Conservation (phyloP, 2,329 filamentous ascomycete genomes). For the Fusarium buharicum region DNA sequence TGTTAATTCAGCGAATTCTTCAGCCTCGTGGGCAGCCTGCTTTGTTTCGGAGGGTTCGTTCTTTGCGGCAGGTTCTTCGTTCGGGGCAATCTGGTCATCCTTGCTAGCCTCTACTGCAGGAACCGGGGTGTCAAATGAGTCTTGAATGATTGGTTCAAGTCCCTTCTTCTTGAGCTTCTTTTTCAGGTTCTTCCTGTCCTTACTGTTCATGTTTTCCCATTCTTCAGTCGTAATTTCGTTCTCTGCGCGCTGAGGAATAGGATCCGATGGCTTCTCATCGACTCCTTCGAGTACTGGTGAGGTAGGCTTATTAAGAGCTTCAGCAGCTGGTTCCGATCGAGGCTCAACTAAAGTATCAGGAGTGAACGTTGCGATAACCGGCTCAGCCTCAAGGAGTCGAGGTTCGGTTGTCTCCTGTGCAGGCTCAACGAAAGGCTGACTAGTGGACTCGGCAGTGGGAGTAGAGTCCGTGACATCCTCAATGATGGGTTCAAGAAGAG, state of each 20-base stretch:
- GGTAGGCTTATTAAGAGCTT: neutral
- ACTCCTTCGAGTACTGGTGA: neutral
- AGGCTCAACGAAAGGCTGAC: constrained; percentile 1
- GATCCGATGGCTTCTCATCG: constrained; percentile 1
- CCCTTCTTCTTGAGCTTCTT: constrained; percentile 42
- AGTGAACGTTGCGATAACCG: neutral
- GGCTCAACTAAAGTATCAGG: constrained; percentile 14
- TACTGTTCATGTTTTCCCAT: constrained; percentile 34
- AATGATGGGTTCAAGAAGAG: neutral
- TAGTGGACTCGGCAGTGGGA: neutral
- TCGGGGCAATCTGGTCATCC: neutral
- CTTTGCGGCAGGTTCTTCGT: constrained; percentile 4
- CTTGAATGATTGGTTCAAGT: constrained; percentile 33
- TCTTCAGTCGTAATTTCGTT: constrained; percentile 40
- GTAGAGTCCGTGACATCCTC: constrained; percentile 4
- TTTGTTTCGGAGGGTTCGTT: constrained; percentile 6
- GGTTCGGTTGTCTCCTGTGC: neutral
- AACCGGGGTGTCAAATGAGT: constrained; percentile 7
- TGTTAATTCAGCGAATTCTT: constrained; percentile 2
- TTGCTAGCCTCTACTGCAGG: neutral
- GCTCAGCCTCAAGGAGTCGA: neutral
- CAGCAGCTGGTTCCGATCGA: neutral
- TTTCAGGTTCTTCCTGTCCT: constrained; percentile 42
- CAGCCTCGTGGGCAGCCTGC: neutral
- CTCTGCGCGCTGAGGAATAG: constrained; percentile 26